Percentiles rank a stretch among this genome's conserved stretches.
Evolutionary conservation across 768 basidiomycete species (phyloP).

Genomic region (Pholiota molesta): DNA sequence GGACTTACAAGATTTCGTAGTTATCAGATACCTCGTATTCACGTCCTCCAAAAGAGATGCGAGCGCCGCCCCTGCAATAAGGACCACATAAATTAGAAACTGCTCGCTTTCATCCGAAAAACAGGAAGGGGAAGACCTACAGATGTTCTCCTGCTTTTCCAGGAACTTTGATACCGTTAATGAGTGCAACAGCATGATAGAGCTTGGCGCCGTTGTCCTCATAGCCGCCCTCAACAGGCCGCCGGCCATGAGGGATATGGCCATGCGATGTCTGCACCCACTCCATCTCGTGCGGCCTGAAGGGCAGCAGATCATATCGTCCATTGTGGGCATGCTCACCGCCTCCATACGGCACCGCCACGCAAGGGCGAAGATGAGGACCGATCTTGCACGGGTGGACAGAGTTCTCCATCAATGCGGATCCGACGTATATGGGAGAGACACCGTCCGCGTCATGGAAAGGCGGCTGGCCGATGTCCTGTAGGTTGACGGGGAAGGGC

Average conservation of each 20-base stretch:
- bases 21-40: constrained; percentile 43
- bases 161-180: constrained; percentile 62
- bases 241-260: constrained; percentile 55
- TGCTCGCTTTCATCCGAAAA: not conserved
- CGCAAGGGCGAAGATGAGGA: constrained; percentile 51
- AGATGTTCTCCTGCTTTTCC: constrained; percentile 77
- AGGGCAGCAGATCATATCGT: constrained; percentile 76
- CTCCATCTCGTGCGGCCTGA: constrained; percentile 70
- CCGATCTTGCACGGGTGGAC: constrained; percentile 88
- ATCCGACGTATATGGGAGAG: constrained; percentile 71
- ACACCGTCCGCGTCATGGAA: constrained; percentile 58
- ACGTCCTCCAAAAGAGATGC: constrained; percentile 48
- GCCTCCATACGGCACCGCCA: constrained; percentile 68
- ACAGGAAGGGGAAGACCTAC: constrained; percentile 36
- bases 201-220: constrained; percentile 68
- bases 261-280: constrained; percentile 69
- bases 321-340: constrained; percentile 62
- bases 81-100: constrained; percentile 16
- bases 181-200: constrained; percentile 64
- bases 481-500: constrained; percentile 45
- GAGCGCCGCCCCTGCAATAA: constrained; percentile 39
- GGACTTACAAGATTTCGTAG: constrained; percentile 52
- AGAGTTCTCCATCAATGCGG: constrained; percentile 64
- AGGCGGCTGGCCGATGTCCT: constrained; percentile 49
- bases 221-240: constrained; percentile 74